Percentiles rank a stretch among this genome's conserved stretches.
These are phyloP conservation scores for Lactarius sp. DNA, from an alignment of 768 basidiomycete genomes.

Conservation along the genomic window DNA sequence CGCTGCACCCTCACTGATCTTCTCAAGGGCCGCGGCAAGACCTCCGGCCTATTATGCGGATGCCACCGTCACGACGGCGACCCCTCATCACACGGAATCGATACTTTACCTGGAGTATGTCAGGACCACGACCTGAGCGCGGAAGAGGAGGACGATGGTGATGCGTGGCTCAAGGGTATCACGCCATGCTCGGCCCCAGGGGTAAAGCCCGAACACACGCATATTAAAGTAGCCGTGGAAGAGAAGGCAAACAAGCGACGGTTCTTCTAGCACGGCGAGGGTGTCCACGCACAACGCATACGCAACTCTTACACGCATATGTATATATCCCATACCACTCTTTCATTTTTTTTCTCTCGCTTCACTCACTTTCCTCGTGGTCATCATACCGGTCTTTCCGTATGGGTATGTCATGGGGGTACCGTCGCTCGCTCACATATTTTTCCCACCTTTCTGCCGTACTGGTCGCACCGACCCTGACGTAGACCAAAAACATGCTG, in stretches of 20 bases:
- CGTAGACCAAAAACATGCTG: not conserved
- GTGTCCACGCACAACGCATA: not conserved
- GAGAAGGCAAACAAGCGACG: constrained; percentile 69
- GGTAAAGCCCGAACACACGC: constrained; percentile 51
- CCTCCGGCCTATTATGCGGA: constrained; percentile 71
- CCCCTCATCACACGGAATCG: constrained; percentile 37
- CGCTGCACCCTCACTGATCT: constrained; percentile 93
- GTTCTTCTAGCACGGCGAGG: constrained; percentile 52
- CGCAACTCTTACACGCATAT: constrained; percentile 15
- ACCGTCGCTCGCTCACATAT: constrained; percentile 6
- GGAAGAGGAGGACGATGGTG: constrained; percentile 74
- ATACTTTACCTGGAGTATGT: constrained; percentile 42
- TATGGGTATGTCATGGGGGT: not conserved
- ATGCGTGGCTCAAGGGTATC: constrained; percentile 82
- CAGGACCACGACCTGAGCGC: constrained; percentile 60
- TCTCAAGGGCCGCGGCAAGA: constrained; percentile 73
- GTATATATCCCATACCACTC: constrained; percentile 10
- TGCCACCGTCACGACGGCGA: constrained; percentile 41
- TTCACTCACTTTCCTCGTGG: not conserved
- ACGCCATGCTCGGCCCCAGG: constrained; percentile 54
- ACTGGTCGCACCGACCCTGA: not conserved
- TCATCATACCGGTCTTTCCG: not conserved
- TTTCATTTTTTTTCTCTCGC: not conserved
- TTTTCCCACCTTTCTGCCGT: not conserved
- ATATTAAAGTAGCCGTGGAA: constrained; percentile 68